Evolutionary conservation across 2,329 filamentous ascomycete species (phyloP).

Genomic region (Myrmaecium sp.): DNA sequence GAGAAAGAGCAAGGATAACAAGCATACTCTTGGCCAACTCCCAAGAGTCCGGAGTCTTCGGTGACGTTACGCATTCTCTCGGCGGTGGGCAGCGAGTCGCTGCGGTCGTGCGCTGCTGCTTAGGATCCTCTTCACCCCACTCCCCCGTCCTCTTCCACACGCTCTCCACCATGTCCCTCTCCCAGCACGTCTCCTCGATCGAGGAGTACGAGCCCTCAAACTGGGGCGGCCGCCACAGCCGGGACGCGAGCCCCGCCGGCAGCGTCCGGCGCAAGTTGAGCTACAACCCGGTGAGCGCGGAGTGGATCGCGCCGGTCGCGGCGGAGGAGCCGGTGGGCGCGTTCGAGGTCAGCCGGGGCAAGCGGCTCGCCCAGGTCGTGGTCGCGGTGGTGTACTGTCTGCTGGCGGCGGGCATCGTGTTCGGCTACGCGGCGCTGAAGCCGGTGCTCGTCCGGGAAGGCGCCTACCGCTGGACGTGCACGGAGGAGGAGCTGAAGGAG

Average conservation of each 20-base stretch:
- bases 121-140: background rate
- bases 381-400: slow-evolving; percentile 57
- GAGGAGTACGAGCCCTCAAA: slow-evolving; percentile 24
- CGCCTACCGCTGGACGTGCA: slow-evolving; percentile 20
- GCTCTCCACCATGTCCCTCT: slow-evolving; percentile 19
- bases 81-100: background rate
- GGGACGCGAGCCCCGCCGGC: slow-evolving; percentile 9
- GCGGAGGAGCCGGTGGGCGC: slow-evolving; percentile 28
- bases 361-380: slow-evolving; percentile 51
- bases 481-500: slow-evolving; percentile 15
- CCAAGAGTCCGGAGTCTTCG: too few relatives aligned
- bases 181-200: slow-evolving; percentile 21
- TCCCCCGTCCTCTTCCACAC: background rate
- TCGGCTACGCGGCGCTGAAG: slow-evolving; percentile 24
- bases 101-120: background rate
- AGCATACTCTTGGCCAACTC: too few relatives aligned
- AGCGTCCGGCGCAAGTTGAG: slow-evolving; percentile 28
- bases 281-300: slow-evolving; percentile 29
- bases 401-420: slow-evolving; percentile 25
- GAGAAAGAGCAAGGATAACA: too few relatives aligned
- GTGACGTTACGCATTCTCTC: too few relatives aligned
- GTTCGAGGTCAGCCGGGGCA: slow-evolving; percentile 37
- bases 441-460: slow-evolving; percentile 22
- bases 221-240: slow-evolving; percentile 22
- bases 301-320: slow-evolving; percentile 23